phyloP scores from a whole-genome alignment of 2,329 filamentous ascomycete genomes.

The Pseudocercospora pini-densiflorae region DNA sequence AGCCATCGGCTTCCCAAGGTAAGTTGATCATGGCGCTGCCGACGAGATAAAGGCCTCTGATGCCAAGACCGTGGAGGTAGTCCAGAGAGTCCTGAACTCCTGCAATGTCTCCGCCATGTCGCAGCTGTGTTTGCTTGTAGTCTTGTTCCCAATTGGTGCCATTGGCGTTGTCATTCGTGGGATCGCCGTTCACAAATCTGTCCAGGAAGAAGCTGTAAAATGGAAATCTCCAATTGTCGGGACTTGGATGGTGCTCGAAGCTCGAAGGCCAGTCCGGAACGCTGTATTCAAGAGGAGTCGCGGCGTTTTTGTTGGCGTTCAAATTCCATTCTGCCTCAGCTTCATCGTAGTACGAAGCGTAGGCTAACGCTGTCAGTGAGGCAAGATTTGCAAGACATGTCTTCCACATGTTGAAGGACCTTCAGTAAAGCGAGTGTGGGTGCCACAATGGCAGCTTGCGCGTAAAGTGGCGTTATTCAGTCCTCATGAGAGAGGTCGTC shows the following conservation, averaged over 20 bases:
- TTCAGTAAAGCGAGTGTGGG: slow-evolving; percentile 9
- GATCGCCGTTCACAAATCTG: slow-evolving; percentile 68
- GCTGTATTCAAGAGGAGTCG: slow-evolving; percentile 61
- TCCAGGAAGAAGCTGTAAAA: slow-evolving; percentile 69
- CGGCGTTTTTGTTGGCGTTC: slow-evolving; percentile 63
- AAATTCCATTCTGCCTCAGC: slow-evolving; percentile 61
- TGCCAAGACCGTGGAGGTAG: slow-evolving; percentile 68
- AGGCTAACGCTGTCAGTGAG: slow-evolving; percentile 26
- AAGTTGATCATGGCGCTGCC: slow-evolving; percentile 68
- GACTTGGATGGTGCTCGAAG: slow-evolving; percentile 57
- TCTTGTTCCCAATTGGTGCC: slow-evolving; percentile 66
- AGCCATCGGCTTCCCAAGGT: slow-evolving; percentile 67
- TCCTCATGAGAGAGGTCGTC: slow-evolving; percentile 23
- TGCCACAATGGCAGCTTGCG: slow-evolving; percentile 28
- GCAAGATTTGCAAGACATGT: slow-evolving; percentile 31
- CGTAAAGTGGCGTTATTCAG: slow-evolving; percentile 22
- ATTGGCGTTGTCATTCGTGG: slow-evolving; percentile 67
- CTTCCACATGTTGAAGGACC: slow-evolving; percentile 30
- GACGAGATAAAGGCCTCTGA: slow-evolving; percentile 65
- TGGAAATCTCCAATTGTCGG: slow-evolving; percentile 67
- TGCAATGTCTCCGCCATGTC: slow-evolving; percentile 64
- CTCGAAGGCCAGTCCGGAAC: slow-evolving; percentile 48
- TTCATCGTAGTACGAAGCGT: slow-evolving; percentile 52
- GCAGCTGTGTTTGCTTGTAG: slow-evolving; percentile 63
- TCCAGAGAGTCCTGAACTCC: slow-evolving; percentile 65